Percentiles rank a stretch among this genome's conserved stretches.
Conservation (phyloP, 106 monocot genomes). For the Apostasia shenzhenica region DNA sequence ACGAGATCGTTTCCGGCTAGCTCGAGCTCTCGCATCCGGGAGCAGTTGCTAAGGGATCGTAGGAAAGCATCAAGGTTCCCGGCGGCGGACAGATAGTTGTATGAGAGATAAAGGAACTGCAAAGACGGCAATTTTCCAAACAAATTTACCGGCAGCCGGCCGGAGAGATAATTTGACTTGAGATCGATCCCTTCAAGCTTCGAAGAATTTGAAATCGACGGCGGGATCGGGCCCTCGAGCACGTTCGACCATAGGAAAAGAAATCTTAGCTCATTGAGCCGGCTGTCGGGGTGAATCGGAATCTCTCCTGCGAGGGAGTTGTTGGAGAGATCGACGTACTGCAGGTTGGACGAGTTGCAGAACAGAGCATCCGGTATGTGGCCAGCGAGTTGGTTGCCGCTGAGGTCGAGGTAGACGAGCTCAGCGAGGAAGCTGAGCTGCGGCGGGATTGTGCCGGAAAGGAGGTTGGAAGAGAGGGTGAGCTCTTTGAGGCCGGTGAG, state of each 20-base stretch:
- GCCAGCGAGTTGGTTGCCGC: constrained; percentile 43
- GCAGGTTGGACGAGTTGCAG: constrained; percentile 49
- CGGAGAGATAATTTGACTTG: constrained; percentile 44
- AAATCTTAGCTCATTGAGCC: constrained; percentile 30
- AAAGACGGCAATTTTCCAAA: constrained; percentile 40
- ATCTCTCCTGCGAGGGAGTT: constrained; percentile 69
- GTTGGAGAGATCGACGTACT: constrained; percentile 66
- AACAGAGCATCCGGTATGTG: constrained; percentile 51
- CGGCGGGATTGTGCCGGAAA: constrained; percentile 43
- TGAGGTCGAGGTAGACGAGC: constrained; percentile 51
- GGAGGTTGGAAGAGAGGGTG: constrained; percentile 43
- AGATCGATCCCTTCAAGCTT: constrained; percentile 60
- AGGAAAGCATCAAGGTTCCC: constrained; percentile 47
- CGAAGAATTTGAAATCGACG: constrained; percentile 41
- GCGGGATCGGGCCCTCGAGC: constrained; percentile 45
- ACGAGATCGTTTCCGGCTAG: constrained; percentile 53
- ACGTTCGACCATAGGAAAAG: constrained; percentile 63
- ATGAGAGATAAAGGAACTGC: constrained; percentile 51
- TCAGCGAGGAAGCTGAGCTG: constrained; percentile 34
- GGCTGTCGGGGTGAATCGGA: constrained; percentile 15
- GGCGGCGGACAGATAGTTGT: constrained; percentile 38
- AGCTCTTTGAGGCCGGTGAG: constrained; percentile 34
- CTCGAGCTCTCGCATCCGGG: constrained; percentile 51
- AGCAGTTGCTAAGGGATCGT: constrained; percentile 47
- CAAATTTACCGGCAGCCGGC: constrained; percentile 40